A percentile compares a stretch with the other conserved stretches of the same genome.
These are phyloP conservation scores for Spizellomyces sp. DNA, from an alignment of 192 early-diverging fungal genomes.

Conservation along the genomic window DNA sequence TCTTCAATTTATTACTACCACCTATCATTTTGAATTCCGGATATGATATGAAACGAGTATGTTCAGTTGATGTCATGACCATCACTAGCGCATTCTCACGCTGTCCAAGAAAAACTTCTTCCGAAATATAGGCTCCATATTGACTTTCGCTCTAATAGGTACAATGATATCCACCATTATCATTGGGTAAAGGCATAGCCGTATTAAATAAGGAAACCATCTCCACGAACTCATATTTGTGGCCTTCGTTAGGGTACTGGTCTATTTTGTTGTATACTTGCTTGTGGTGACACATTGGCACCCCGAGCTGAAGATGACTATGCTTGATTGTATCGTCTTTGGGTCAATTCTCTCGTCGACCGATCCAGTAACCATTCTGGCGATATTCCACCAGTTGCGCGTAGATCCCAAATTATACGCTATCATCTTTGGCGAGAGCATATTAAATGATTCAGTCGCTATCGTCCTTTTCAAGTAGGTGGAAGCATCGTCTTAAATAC, in stretches of 20 bases:
- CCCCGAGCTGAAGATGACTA: constrained; percentile 59
- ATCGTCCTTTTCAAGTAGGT: constrained; percentile 86
- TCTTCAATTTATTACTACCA: constrained; percentile 95
- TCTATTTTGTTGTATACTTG: constrained; percentile 62
- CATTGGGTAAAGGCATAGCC: constrained; percentile 59
- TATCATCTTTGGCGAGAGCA: constrained; percentile 94
- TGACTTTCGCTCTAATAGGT: constrained; percentile 91
- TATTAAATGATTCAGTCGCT: constrained; percentile 96
- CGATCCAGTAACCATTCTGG: constrained; percentile 94
- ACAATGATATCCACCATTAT: constrained; percentile 90
- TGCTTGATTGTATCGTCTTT: constrained; percentile 93
- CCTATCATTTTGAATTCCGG: constrained; percentile 98
- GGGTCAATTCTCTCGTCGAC: constrained; percentile 95
- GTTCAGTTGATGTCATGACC: neutral
- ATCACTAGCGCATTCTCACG: neutral
- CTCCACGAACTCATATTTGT: too few species aligned
- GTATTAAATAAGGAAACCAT: constrained; percentile 21
- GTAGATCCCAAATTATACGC: constrained; percentile 96
- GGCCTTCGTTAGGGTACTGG: constrained; percentile 44
- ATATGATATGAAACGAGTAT: constrained; percentile 88
- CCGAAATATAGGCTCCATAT: constrained; percentile 84
- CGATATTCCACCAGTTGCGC: constrained; percentile 90
- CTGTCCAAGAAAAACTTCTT: constrained; percentile 71
- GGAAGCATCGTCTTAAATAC: neutral
- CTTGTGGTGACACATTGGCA: constrained; percentile 44